Conservation (phyloP, 208 protist genomes). For the Acanthamoeba lenticulata region DNA sequence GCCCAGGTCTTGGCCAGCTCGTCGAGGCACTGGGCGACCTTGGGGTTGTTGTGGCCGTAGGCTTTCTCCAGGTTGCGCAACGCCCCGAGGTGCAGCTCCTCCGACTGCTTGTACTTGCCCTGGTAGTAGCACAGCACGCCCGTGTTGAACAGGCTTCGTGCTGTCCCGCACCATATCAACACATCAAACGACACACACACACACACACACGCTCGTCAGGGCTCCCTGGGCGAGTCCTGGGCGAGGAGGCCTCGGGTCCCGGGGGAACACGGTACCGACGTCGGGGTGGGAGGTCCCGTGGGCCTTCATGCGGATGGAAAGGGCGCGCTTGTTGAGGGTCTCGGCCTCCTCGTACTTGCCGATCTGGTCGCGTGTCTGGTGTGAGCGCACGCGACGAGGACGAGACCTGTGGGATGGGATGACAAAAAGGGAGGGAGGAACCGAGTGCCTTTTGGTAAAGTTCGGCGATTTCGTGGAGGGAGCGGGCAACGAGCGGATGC, state of each 20-base stretch:
- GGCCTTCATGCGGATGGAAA: constrained; percentile 66
- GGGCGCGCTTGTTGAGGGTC: constrained; percentile 66
- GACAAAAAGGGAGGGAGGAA: background rate
- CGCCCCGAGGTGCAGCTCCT: constrained; percentile 69
- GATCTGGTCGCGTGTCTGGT: constrained; percentile 44
- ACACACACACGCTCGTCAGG: too few species aligned
- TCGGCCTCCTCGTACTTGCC: constrained; percentile 65
- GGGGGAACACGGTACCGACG: constrained; percentile 63
- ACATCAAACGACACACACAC: too few species aligned
- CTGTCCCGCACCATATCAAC: too few species aligned
- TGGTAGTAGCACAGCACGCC: constrained; percentile 67
- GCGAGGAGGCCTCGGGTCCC: too few species aligned
- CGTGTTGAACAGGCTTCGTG: constrained; percentile 64
- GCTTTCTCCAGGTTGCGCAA: constrained; percentile 59
- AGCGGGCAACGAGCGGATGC: constrained; percentile 69
- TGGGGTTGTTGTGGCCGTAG: constrained; percentile 63
- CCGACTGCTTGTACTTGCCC: constrained; percentile 69
- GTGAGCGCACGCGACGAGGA: background rate
- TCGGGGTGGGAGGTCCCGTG: constrained; percentile 66
- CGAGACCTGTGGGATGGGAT: background rate
- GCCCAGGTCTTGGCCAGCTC: constrained; percentile 66
- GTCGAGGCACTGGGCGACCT: constrained; percentile 65
- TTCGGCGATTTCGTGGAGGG: constrained; percentile 66
- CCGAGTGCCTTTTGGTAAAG: constrained; percentile 55
- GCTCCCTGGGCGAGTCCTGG: too few species aligned